Conservation (phyloP, 768 basidiomycete species). For the Epithele typhae region DNA sequence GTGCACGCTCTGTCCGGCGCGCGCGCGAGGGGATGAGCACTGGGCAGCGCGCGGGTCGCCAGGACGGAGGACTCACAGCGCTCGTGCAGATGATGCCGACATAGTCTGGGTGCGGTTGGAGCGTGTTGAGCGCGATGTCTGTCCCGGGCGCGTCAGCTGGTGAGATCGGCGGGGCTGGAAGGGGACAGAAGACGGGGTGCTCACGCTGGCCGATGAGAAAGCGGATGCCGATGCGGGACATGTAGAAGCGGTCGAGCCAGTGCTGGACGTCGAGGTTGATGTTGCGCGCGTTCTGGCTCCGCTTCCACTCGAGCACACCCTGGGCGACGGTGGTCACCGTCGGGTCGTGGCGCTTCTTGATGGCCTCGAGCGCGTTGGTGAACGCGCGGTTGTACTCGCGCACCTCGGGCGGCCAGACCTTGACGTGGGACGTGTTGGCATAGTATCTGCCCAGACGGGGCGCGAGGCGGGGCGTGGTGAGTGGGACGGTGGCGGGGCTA, state of each 20-base stretch:
- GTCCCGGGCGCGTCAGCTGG: neutral
- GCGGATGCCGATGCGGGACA: constrained; percentile 93
- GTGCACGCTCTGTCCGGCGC: constrained; percentile 81
- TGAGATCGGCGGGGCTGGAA: too few relatives aligned
- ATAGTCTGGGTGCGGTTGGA: constrained; percentile 85
- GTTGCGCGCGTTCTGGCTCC: constrained; percentile 56
- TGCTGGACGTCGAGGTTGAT: constrained; percentile 88
- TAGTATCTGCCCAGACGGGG: constrained; percentile 69
- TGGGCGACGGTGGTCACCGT: constrained; percentile 97
- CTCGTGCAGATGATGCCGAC: constrained; percentile 97
- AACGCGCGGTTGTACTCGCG: constrained; percentile 91
- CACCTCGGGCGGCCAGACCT: constrained; percentile 87
- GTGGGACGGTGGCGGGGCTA: neutral
- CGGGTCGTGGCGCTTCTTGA: constrained; percentile 95
- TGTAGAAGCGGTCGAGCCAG: constrained; percentile 96
- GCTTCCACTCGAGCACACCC: constrained; percentile 96
- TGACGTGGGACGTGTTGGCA: constrained; percentile 63
- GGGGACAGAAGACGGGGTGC: neutral
- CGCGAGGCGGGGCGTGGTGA: neutral
- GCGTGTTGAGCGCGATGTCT: constrained; percentile 94
- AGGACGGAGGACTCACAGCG: constrained; percentile 51
- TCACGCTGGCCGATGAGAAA: constrained; percentile 95
- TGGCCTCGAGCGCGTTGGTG: constrained; percentile 79
- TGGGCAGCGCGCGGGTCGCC: neutral
- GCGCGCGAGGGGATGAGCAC: neutral